A percentile compares a stretch with the other conserved stretches of the same genome.
Evolutionary conservation across 2,329 filamentous ascomycete species (phyloP).

Genomic region (Pseudogymnoascus sp.): DNA sequence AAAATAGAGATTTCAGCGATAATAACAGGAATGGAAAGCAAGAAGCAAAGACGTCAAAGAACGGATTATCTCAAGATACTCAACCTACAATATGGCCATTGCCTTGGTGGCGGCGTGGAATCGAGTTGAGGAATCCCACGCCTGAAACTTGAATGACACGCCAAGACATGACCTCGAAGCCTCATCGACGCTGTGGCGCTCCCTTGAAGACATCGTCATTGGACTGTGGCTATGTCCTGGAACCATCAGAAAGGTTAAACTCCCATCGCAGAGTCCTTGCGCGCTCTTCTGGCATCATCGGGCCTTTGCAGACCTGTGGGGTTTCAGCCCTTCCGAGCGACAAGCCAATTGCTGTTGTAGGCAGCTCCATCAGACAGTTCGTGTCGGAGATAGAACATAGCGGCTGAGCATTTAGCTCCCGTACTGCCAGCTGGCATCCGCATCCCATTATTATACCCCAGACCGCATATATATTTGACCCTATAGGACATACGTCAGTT

Average conservation of each 20-base stretch:
- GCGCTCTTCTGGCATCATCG: background rate
- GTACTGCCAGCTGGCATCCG: background rate
- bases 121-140: background rate
- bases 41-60: background rate
- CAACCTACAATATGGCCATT: background rate
- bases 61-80: background rate
- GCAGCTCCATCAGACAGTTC: slow-evolving; percentile 1
- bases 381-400: background rate
- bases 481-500: background rate
- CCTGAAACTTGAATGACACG: slow-evolving; percentile 4
- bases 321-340: background rate
- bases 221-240: background rate
- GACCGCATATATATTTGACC: background rate
- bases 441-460: background rate
- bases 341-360: background rate
- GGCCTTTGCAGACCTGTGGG: background rate
- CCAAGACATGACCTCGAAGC: background rate
- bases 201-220: background rate
- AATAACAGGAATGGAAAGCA: background rate
- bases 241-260: background rate
- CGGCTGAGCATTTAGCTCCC: slow-evolving; percentile 1
- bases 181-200: background rate
- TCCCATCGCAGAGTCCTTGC: background rate
- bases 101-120: background rate
- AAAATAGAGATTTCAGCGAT: background rate